These are phyloP conservation scores for Passalora sequoiae DNA, from an alignment of 2,329 filamentous ascomycete species.

Conservation along the genomic window DNA sequence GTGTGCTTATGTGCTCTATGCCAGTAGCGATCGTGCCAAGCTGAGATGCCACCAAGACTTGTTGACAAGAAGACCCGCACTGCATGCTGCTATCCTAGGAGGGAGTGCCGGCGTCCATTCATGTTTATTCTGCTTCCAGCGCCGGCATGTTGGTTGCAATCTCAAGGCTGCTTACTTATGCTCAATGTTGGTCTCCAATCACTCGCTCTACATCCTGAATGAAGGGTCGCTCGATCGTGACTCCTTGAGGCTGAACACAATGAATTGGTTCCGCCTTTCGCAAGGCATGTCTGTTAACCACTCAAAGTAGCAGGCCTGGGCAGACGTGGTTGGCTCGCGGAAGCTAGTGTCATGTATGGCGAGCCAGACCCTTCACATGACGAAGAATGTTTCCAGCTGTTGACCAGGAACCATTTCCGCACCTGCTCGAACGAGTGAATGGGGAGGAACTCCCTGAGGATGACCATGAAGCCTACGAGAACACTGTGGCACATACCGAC, in stretches of 20 bases:
- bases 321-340: slow-evolving; percentile 13
- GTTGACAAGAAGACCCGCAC: too few relatives aligned
- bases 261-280: slow-evolving; percentile 22
- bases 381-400: slow-evolving; percentile 12
- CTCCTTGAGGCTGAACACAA: slow-evolving; percentile 14
- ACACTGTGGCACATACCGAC: slow-evolving; percentile 23
- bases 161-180: slow-evolving; percentile 18
- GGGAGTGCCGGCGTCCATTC: too few relatives aligned
- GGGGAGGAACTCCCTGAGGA: slow-evolving; percentile 15
- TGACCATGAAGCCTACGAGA: slow-evolving; percentile 21
- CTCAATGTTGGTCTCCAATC: slow-evolving; percentile 20
- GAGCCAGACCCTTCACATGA: slow-evolving; percentile 16
- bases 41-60: too few relatives aligned
- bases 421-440: slow-evolving; percentile 15
- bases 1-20: too few relatives aligned
- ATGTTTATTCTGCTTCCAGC: too few relatives aligned
- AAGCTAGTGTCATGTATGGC: too few relatives aligned
- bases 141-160: too few relatives aligned
- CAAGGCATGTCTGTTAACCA: too few relatives aligned
- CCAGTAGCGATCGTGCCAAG: too few relatives aligned
- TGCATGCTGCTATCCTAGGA: too few relatives aligned
- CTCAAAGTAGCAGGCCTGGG: too few relatives aligned
- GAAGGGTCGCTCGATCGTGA: slow-evolving; percentile 11
- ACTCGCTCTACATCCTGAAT: slow-evolving; percentile 21
- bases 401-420: slow-evolving; percentile 15